Conservation (phyloP, 441 rosid species). For the Breynia disticha region DNA sequence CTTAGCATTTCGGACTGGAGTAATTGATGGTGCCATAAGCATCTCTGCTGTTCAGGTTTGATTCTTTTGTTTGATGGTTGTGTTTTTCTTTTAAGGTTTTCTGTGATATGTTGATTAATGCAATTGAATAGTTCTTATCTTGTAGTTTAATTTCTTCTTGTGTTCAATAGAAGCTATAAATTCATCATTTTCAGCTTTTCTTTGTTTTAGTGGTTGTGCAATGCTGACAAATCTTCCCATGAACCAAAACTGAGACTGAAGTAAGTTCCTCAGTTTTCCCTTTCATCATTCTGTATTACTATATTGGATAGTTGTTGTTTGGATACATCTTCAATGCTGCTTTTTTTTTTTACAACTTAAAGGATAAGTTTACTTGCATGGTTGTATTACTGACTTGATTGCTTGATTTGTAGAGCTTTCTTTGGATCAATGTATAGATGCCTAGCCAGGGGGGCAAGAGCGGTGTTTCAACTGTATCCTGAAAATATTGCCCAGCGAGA, state of each 20-base stretch:
- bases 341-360: neutral
- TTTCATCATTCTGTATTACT: no score
- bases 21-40: slow-evolving; percentile 86
- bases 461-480: slow-evolving; percentile 84
- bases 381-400: no score
- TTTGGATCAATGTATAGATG: slow-evolving; percentile 78
- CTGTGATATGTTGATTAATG: no score
- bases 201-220: slow-evolving; percentile 99
- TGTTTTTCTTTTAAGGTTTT: no score
- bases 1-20: slow-evolving; percentile 71
- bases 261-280: no score
- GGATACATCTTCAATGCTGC: no score
- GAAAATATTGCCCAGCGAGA: slow-evolving; percentile 77
- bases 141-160: no score
- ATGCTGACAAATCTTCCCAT: slow-evolving; percentile 93
- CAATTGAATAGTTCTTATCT: no score
- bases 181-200: no score
- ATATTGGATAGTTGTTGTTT: no score
- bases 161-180: no score
- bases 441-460: slow-evolving; percentile 87
- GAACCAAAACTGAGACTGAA: slow-evolving; percentile 78
- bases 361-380: neutral
- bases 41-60: slow-evolving; percentile 91
- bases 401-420: slow-evolving; percentile 78
- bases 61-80: no score